Evolutionary conservation across 345 rosid species (phyloP), one percentile per base, ranked within the genome.

Genomic region (Viola odorata): DNA sequence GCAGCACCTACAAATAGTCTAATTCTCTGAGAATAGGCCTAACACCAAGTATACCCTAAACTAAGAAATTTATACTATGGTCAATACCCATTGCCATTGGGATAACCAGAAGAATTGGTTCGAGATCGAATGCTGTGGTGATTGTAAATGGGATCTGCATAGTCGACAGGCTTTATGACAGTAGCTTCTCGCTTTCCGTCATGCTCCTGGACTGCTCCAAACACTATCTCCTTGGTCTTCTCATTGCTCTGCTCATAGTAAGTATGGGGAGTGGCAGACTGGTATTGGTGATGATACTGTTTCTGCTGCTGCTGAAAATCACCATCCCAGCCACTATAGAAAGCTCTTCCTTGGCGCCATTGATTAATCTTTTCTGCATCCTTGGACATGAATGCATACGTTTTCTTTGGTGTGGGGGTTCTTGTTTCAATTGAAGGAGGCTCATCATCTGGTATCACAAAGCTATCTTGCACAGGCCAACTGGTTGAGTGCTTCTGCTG

Each of bases 321-420:
- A 17, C 82, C 84, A 15, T 81, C 89, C 91, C 90, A 83, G 50
- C 81, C 84, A 47, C 74, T 81, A 70, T 85, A 91, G 66, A 91
- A 80, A 4, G 83, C 89, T 1, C 79, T 84, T 68, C 96, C 83
- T 72, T 91, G 95, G 49, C 88, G 86, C 88, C 88, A 80, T 63
- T 88, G 96, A 45, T 86, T 89, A 72, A 86, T 73, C 78, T 88
- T 95, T 75, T 95, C 97, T 0, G 92, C 84, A 38, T 91, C 97
- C 77, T 85, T 91, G 15, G 96, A 85, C 99, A 95, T 91, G 78
- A 91, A 95, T 15, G 99, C 74, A 54, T 91, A 95, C 3, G 86
- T 95, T 67, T 95, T 95, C 66, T 82, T 74, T 0, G 96, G 97
- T 8, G 97, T 91, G 45, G 82, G 95, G 63, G 85, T 79, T 79